A percentile compares a stretch with the other conserved stretches of the same genome.
Conservation (phyloP, 129 eudicot genomes). For the Cynara cardunculus region DNA sequence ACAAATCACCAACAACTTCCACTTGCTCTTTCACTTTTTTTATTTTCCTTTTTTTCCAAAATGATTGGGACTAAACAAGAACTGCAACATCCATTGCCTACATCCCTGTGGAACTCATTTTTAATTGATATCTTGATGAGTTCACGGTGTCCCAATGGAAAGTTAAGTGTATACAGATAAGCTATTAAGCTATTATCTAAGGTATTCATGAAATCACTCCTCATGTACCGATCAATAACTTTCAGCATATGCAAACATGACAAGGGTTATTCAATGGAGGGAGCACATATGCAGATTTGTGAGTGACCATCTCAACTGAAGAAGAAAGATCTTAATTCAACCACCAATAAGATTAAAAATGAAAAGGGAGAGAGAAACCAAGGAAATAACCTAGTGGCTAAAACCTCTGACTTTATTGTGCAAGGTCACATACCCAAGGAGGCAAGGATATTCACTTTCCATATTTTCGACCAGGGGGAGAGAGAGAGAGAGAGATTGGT, state of each 20-base stretch:
- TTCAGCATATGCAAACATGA: background rate
- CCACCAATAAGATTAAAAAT: no score
- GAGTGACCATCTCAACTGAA: no score
- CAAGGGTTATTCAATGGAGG: background rate
- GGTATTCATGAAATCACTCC: background rate
- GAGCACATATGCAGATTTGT: no score
- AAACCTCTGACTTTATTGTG: no score
- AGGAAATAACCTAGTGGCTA: no score
- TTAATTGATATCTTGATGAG: background rate
- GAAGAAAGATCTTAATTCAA: no score
- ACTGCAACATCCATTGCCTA: background rate
- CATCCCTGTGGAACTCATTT: background rate
- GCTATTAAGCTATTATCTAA: background rate
- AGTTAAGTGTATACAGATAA: background rate
- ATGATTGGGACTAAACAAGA: background rate
- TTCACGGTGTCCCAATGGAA: background rate
- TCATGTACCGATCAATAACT: background rate
- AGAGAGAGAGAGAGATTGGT: background rate
- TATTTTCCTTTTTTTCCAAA: background rate
- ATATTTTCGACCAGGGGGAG: background rate
- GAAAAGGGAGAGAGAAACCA: background rate
- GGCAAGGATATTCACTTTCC: no score
- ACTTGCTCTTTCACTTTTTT: background rate
- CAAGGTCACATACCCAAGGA: no score
- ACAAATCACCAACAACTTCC: no score